Evolutionary conservation across 2,329 filamentous ascomycete genomes (phyloP).

Genomic region (Colletotrichum karsti): DNA sequence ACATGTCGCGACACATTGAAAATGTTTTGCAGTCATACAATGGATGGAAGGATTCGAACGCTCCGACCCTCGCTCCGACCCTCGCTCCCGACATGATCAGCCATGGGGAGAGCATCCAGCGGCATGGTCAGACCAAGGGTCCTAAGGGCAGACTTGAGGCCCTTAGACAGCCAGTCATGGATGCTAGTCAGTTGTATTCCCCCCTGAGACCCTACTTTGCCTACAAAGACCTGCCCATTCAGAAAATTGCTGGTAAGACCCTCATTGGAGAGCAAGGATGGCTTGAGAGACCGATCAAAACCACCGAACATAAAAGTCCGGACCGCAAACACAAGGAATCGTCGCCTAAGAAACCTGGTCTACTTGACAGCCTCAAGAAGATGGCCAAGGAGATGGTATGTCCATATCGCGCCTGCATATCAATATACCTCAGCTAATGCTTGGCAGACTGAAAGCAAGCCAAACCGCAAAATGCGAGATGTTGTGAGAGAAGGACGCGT

Average conservation of each 20-base stretch:
- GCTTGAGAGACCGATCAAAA: conserved; percentile 56
- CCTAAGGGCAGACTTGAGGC: conserved; percentile 7
- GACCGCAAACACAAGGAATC: conserved; percentile 28
- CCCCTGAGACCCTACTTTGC: conserved; percentile 53
- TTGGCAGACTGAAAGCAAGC: conserved; percentile 46
- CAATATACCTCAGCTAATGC: not conserved
- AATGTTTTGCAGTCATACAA: conserved; percentile 26
- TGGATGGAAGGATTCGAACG: conserved; percentile 15
- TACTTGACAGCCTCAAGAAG: conserved; percentile 58
- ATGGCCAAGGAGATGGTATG: conserved; percentile 64
- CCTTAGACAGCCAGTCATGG: conserved; percentile 22
- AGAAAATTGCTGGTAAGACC: conserved; percentile 55
- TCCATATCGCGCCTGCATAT: not conserved
- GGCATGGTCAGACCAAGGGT: not conserved
- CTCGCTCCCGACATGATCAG: not conserved
- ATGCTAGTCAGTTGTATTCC: conserved; percentile 44
- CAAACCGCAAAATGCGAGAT: conserved; percentile 41
- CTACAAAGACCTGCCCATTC: conserved; percentile 44
- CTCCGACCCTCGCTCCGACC: not conserved
- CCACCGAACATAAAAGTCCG: conserved; percentile 22
- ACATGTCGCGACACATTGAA: conserved; percentile 16
- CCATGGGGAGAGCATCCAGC: not conserved
- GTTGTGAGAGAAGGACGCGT: conserved; percentile 34
- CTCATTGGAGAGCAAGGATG: conserved; percentile 65
- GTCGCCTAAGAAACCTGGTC: conserved; percentile 45